Conservation (phyloP, 1,139 yeast genomes). For the Zygoascus meyerae region DNA sequence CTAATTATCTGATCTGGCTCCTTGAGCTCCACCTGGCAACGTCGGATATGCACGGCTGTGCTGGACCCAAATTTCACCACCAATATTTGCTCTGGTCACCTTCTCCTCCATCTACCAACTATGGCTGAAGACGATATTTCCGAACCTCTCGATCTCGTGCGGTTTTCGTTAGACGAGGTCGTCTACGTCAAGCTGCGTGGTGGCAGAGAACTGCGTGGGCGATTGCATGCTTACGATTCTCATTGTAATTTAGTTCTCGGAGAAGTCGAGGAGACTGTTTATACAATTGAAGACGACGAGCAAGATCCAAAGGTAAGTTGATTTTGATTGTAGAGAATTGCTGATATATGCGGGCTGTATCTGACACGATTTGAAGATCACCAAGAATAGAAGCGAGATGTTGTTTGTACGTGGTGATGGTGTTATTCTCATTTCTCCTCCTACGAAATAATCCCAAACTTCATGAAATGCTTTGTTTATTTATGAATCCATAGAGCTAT, state of each 20-base stretch:
- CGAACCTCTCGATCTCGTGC: slow-evolving; percentile 82
- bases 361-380: slow-evolving; percentile 28
- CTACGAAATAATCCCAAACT: slow-evolving; percentile 17
- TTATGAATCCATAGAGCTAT: slow-evolving; percentile 4
- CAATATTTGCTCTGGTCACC: too few species aligned
- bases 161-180: slow-evolving; percentile 79
- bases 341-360: not conserved
- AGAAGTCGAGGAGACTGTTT: slow-evolving; percentile 83
- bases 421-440: slow-evolving; percentile 66
- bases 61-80: too few species aligned
- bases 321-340: not conserved
- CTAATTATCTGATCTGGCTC: too few species aligned
- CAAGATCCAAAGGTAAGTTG: slow-evolving; percentile 38
- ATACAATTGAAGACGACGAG: slow-evolving; percentile 46
- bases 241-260: slow-evolving; percentile 95
- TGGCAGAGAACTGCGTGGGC: slow-evolving; percentile 89
- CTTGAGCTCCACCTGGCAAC: too few species aligned
- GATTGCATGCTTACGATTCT: slow-evolving; percentile 89
- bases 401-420: slow-evolving; percentile 95
- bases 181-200: slow-evolving; percentile 91
- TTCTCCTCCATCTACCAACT: not conserved
- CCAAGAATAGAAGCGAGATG: slow-evolving; percentile 74
- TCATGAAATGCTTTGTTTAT: slow-evolving; percentile 7
- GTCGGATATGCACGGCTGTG: too few species aligned
- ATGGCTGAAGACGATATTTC: slow-evolving; percentile 25